Conservation (phyloP, 2,329 filamentous ascomycete species). For the Cryphonectria nitschkei region DNA sequence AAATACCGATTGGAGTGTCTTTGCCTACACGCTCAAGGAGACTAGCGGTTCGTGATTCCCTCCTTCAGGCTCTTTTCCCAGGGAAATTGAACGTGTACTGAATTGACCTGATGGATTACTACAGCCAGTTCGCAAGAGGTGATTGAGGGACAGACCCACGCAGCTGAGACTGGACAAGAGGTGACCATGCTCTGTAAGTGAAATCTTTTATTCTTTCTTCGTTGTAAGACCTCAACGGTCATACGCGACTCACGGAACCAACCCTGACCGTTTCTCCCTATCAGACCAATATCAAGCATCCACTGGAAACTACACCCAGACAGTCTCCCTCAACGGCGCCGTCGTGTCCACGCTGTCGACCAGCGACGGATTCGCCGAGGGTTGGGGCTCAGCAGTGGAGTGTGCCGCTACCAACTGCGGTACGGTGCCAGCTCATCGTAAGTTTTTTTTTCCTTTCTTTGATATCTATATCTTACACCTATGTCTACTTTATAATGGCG, state of each 20-base stretch:
- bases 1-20: constrained; percentile 43
- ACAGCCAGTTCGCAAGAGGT: constrained; percentile 38
- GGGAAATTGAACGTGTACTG: neutral
- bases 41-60: constrained; percentile 34
- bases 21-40: constrained; percentile 45
- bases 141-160: constrained; percentile 37
- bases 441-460: constrained; percentile 17
- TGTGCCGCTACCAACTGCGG: constrained; percentile 45
- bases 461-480: neutral
- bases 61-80: constrained; percentile 4
- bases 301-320: constrained; percentile 31
- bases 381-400: constrained; percentile 36
- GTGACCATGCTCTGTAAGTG: constrained; percentile 44
- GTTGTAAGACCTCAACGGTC: neutral
- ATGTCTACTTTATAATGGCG: neutral
- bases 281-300: constrained; percentile 30
- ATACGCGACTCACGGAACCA: neutral
- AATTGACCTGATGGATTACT: neutral
- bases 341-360: constrained; percentile 31
- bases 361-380: constrained; percentile 28
- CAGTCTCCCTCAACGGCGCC: constrained; percentile 28
- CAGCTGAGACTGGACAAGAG: constrained; percentile 36
- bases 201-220: neutral
- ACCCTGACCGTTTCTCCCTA: neutral
- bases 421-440: constrained; percentile 44